Evolutionary conservation across 1,284 basidiomycete species (phyloP), one percentile per base, ranked within the genome.

Genomic region (Prillingera fragicola): DNA sequence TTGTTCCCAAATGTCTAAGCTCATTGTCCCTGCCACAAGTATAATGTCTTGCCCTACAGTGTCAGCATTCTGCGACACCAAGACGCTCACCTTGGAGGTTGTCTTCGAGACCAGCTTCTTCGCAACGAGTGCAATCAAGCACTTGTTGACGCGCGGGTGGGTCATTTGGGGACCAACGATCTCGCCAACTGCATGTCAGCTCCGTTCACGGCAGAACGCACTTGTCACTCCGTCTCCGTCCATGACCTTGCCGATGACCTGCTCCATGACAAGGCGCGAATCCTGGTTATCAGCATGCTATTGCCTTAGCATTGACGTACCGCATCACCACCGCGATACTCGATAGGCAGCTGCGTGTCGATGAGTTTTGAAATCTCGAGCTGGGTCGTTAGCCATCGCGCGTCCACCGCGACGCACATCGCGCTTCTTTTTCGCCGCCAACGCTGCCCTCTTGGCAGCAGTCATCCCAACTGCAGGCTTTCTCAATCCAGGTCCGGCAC

Each of bases 101-200:
- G 52, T 59, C 67, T 91, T 94, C 36, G 74, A 73, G 3, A 91
- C 87, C 21, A 87, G 79, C 66, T 94, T 95, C 41, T 88, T 79
- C 56, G 84, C 84, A 2, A 92, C 87, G 2, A 95, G 75, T 1
- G 89, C 87, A 45, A 95, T 90, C 24, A 96, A 75, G 55, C 88
- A 90, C 69, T 91, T 94, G 72, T 95, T 94, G 33, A 89, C 89
- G 27, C 84, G 79, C 6, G 87, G 85, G 71, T 92, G 88, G 36
- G 82, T 84, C 35, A 92, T 75, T 47, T 88, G 87, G 2, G 82
- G 81, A 38, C 77, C 79, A 52, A 90, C 79, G 40, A 95, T 77
- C 38, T 89, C 86, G 29, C 78, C 71, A 29, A 92, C 90, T 94
- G 55, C 2, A 19, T 13, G 38, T 41, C 33, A 41, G 32, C 29